A percentile compares a stretch with the other conserved stretches of the same genome.
Evolutionary conservation across 2,329 filamentous ascomycete genomes (phyloP).

Genomic region (Juglanconis sp.): DNA sequence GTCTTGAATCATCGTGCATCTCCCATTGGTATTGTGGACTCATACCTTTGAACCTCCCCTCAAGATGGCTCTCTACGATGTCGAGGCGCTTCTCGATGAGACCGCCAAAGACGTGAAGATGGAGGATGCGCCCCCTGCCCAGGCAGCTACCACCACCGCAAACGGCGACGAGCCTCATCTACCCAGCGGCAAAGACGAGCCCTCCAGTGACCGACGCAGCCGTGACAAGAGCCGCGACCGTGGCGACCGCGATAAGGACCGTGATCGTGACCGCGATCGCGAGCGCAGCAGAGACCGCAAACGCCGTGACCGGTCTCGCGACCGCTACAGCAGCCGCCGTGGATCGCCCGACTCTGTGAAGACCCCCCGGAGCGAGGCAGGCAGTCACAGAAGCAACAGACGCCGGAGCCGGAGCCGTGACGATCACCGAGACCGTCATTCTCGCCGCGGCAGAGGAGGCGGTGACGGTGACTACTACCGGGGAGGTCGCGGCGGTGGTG

Average conservation of each 20-base stretch:
- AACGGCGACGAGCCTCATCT: conserved; percentile 59
- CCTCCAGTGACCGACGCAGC: conserved; percentile 34
- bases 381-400: conserved; percentile 80
- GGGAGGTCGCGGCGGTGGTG: conserved; percentile 51
- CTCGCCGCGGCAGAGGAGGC: conserved; percentile 63
- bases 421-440: conserved; percentile 64
- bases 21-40: not conserved
- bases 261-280: conserved; percentile 55
- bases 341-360: conserved; percentile 61
- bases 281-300: conserved; percentile 54
- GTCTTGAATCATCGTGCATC: not conserved
- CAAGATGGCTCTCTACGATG: conserved; percentile 68
- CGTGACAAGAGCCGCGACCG: conserved; percentile 24
- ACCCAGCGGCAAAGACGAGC: conserved; percentile 49
- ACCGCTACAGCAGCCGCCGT: conserved; percentile 44
- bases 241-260: conserved; percentile 51
- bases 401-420: conserved; percentile 77
- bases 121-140: conserved; percentile 18
- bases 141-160: conserved; percentile 32
- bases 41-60: not conserved
- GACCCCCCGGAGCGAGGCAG: conserved; percentile 71
- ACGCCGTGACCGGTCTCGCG: conserved; percentile 41
- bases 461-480: conserved; percentile 68
- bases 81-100: conserved; percentile 87
- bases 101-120: conserved; percentile 62